phyloP scores from a whole-genome alignment of 1,139 yeast species.

The Eremothecium sinecaudum region DNA sequence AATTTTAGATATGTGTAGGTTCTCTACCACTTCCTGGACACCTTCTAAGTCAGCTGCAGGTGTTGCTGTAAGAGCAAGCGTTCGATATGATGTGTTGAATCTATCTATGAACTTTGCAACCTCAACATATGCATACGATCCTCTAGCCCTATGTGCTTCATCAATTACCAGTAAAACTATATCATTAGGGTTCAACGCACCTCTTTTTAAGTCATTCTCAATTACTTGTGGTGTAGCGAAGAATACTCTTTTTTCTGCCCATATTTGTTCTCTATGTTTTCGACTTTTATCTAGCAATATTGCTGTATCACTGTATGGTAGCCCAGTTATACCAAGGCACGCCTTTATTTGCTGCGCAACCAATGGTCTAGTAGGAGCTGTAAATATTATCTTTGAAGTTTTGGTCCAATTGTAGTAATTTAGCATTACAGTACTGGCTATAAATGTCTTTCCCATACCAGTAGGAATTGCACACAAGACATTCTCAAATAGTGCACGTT shows the following conservation, averaged over 20 bases:
- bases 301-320: conserved; percentile 67
- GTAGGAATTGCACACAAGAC: conserved; percentile 88
- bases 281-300: conserved; percentile 66
- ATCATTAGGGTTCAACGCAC: conserved; percentile 64
- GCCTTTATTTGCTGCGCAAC: conserved; percentile 98
- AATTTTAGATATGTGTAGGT: conserved; percentile 61
- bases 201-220: conserved; percentile 74
- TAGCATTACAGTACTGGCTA: conserved; percentile 89
- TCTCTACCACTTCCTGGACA: conserved; percentile 74
- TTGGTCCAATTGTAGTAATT: conserved; percentile 83
- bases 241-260: conserved; percentile 70
- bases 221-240: conserved; percentile 97
- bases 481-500: conserved; percentile 62
- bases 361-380: conserved; percentile 95
- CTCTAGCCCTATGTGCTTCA: conserved; percentile 92
- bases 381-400: conserved; percentile 68
- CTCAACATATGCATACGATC: conserved; percentile 80
- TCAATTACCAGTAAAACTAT: conserved; percentile 76
- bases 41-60: conserved; percentile 85
- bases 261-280: conserved; percentile 57
- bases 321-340: conserved; percentile 79
- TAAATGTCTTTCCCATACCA: conserved; percentile 94
- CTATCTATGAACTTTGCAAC: conserved; percentile 60
- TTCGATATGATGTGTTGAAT: conserved; percentile 57
- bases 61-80: conserved; percentile 88